Evolutionary conservation across 441 rosid genomes (phyloP).

Genomic region (Erysimum cheiri): DNA sequence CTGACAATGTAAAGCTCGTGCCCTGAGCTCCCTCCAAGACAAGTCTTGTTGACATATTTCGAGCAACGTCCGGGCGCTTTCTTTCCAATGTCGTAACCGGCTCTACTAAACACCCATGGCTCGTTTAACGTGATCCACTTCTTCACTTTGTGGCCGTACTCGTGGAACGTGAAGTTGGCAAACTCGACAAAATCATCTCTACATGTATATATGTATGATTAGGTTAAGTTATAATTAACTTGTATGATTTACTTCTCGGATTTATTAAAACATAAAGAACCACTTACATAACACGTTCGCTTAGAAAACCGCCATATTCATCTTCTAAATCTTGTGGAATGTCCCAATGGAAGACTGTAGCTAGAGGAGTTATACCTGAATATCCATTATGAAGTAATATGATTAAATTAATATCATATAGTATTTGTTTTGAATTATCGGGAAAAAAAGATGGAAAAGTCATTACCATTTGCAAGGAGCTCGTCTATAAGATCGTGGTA

Average conservation of each 20-base stretch:
- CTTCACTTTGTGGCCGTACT: slow-evolving; percentile 49
- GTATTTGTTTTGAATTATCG: neutral
- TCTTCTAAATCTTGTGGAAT: slow-evolving; percentile 36
- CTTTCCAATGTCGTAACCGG: slow-evolving; percentile 40
- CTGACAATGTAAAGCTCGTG: slow-evolving; percentile 29
- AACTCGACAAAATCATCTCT: slow-evolving; percentile 38
- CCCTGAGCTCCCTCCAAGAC: slow-evolving; percentile 34
- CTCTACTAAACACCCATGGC: slow-evolving; percentile 27
- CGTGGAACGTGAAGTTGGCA: slow-evolving; percentile 41
- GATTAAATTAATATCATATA: neutral
- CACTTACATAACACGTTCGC: slow-evolving; percentile 37
- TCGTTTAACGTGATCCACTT: slow-evolving; percentile 49
- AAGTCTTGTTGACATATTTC: slow-evolving; percentile 9
- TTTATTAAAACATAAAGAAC: neutral
- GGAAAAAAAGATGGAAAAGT: neutral
- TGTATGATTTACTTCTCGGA: neutral
- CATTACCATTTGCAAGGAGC: slow-evolving; percentile 41
- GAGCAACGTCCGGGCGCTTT: slow-evolving; percentile 45
- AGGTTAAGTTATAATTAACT: neutral
- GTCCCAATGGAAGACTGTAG: slow-evolving; percentile 50
- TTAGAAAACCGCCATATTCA: slow-evolving; percentile 44
- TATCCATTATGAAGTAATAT: neutral
- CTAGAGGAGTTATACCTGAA: slow-evolving; percentile 48
- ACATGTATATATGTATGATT: neutral
- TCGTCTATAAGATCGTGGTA: slow-evolving; percentile 49